Evolutionary conservation across 176 grass and related monocot genomes (phyloP).

Genomic region (sorghum (Sorghum bicolor)): DNA sequence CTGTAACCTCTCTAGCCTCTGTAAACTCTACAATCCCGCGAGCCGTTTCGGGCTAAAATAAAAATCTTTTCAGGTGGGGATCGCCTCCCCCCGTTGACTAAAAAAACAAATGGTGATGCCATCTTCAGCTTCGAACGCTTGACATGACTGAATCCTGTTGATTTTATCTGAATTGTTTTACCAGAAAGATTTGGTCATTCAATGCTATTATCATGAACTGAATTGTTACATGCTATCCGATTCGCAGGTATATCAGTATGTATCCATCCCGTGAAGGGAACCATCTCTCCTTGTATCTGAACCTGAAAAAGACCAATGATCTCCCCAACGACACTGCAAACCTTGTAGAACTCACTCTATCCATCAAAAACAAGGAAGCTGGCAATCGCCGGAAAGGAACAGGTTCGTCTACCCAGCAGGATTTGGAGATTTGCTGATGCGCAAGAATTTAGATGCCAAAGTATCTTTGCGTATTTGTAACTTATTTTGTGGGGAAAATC

Average conservation of each 20-base stretch:
- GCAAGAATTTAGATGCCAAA: neutral
- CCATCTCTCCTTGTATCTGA: neutral
- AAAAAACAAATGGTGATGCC: slow-evolving; percentile 35
- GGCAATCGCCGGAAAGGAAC: neutral
- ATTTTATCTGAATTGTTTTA: neutral
- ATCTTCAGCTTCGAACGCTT: slow-evolving; percentile 7
- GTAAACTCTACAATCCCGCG: too few species aligned
- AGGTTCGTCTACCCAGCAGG: neutral
- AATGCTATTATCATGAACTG: neutral
- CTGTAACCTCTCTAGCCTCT: too few species aligned
- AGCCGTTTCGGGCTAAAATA: too few species aligned
- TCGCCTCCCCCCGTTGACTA: too few species aligned
- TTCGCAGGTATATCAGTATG: slow-evolving; percentile 23
- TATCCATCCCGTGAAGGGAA: neutral
- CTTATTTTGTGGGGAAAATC: neutral
- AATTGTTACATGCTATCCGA: neutral
- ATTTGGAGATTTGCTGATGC: neutral
- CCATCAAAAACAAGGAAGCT: slow-evolving; percentile 21
- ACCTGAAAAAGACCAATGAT: neutral
- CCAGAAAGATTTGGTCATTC: neutral
- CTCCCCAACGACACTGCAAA: neutral
- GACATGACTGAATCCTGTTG: neutral
- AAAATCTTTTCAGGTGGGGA: too few species aligned
- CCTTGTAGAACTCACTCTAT: slow-evolving; percentile 16
- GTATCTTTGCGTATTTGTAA: neutral